A percentile compares a stretch with the other conserved stretches of the same genome.
Evolutionary conservation across 371 early-diverging fungal genomes (phyloP).

Genomic region (Mucor indicus): DNA sequence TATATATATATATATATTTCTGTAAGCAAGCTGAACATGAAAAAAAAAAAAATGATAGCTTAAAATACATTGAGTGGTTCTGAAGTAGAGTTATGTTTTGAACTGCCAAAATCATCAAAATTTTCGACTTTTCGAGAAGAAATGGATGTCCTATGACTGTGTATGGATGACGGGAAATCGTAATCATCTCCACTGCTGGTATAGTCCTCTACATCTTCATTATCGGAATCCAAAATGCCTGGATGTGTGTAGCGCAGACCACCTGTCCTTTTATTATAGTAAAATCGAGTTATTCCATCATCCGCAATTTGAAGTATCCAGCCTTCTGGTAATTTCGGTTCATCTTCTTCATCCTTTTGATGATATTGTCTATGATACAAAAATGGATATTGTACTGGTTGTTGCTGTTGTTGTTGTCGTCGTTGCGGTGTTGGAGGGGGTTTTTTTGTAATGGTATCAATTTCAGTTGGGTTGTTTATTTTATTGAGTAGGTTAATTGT

Average conservation of each 20-base stretch:
- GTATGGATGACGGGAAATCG: background rate
- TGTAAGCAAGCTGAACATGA: too few relatives aligned
- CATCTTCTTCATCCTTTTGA: background rate
- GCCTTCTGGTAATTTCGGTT: slow-evolving; percentile 12
- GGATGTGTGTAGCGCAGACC: slow-evolving; percentile 26
- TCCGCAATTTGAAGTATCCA: slow-evolving; percentile 29
- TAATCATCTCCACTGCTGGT: slow-evolving; percentile 3
- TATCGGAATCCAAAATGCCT: slow-evolving; percentile 18
- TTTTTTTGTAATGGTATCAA: background rate
- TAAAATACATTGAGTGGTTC: too few relatives aligned
- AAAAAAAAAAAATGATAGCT: too few relatives aligned
- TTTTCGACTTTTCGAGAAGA: background rate
- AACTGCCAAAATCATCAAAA: slow-evolving; percentile 10
- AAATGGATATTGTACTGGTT: background rate
- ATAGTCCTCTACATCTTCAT: slow-evolving; percentile 12
- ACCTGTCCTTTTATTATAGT: slow-evolving; percentile 23
- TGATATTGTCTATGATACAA: background rate
- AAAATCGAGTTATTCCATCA: slow-evolving; percentile 23
- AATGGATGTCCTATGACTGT: too few relatives aligned
- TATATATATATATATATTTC: background rate
- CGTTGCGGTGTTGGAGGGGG: background rate
- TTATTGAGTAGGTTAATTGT: slow-evolving; percentile 1
- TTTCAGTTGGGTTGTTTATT: slow-evolving; percentile 2
- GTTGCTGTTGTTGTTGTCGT: background rate
- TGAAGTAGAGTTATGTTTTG: background rate